These are phyloP conservation scores for Alternaria arborescens DNA, from an alignment of 2,329 filamentous ascomycete species.

Conservation along the genomic window DNA sequence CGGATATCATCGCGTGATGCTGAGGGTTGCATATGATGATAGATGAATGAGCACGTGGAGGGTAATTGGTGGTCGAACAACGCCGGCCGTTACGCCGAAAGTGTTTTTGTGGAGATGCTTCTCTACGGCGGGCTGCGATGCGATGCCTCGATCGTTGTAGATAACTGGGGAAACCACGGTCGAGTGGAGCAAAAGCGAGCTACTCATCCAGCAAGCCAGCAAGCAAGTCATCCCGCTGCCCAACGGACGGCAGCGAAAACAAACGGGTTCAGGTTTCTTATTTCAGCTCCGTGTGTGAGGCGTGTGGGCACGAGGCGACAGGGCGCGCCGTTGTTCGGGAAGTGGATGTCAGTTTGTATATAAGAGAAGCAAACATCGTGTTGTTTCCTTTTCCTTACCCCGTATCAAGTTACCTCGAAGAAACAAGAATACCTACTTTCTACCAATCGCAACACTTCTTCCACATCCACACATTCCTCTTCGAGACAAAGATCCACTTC, in stretches of 20 bases:
- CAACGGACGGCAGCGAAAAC: slow-evolving; percentile 5
- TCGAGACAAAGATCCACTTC: neutral
- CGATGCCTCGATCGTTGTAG: neutral
- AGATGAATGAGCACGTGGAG: neutral
- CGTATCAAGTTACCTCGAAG: neutral
- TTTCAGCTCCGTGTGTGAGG: neutral
- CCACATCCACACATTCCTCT: neutral
- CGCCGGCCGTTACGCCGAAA: neutral
- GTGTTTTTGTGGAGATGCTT: neutral
- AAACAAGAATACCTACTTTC: neutral
- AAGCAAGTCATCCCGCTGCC: neutral
- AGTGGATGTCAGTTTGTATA: neutral
- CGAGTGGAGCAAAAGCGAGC: neutral
- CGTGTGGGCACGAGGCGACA: neutral
- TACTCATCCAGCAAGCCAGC: neutral
- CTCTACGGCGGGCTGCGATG: neutral
- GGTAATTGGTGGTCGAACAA: neutral
- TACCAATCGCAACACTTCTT: neutral
- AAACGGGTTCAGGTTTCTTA: slow-evolving; percentile 4
- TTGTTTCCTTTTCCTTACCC: neutral
- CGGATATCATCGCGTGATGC: neutral
- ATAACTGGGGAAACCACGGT: neutral
- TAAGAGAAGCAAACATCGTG: slow-evolving; percentile 3
- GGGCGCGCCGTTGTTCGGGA: slow-evolving; percentile 1
- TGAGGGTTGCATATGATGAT: neutral